Evolutionary conservation across 306 rosid genomes (phyloP).

Genomic region (Begonia fuchsioides): DNA sequence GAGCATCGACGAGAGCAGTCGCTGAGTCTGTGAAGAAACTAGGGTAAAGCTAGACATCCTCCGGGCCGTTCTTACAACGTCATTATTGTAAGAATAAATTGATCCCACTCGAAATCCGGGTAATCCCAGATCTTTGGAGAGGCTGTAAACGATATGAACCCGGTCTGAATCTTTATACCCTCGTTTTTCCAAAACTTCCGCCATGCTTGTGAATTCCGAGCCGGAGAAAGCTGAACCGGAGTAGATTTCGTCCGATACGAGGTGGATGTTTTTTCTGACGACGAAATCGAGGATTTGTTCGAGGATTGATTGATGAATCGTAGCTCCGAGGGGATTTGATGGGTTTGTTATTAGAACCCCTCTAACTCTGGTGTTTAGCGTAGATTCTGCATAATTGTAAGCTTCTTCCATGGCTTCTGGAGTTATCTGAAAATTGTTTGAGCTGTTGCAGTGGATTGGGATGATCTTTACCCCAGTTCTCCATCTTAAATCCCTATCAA

Average conservation of each 20-base stretch:
- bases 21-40: constrained; percentile 81
- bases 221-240: constrained; percentile 75
- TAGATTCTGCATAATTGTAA: constrained; percentile 32
- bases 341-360: constrained; percentile 81
- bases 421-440: constrained; percentile 70
- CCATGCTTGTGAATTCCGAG: constrained; percentile 50
- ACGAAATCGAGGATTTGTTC: constrained; percentile 54
- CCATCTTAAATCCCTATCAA: constrained; percentile 93
- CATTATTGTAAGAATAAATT: constrained; percentile 72
- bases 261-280: constrained; percentile 62
- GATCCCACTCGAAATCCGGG: constrained; percentile 85
- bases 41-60: constrained; percentile 90
- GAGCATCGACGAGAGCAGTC: constrained; percentile 56
- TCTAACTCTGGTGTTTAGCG: constrained; percentile 32
- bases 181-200: constrained; percentile 38
- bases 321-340: constrained; percentile 71
- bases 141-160: constrained; percentile 87
- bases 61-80: constrained; percentile 69
- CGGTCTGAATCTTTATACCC: constrained; percentile 36
- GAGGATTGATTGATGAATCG: constrained; percentile 42
- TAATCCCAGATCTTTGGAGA: constrained; percentile 85
- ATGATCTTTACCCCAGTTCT: constrained; percentile 80
- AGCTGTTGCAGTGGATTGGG: constrained; percentile 71
- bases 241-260: constrained; percentile 87
- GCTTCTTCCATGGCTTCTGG: constrained; percentile 56